These are phyloP conservation scores for Cladorrhinum samala DNA, from an alignment of 495 filamentous ascomycete genomes.

Conservation along the genomic window DNA sequence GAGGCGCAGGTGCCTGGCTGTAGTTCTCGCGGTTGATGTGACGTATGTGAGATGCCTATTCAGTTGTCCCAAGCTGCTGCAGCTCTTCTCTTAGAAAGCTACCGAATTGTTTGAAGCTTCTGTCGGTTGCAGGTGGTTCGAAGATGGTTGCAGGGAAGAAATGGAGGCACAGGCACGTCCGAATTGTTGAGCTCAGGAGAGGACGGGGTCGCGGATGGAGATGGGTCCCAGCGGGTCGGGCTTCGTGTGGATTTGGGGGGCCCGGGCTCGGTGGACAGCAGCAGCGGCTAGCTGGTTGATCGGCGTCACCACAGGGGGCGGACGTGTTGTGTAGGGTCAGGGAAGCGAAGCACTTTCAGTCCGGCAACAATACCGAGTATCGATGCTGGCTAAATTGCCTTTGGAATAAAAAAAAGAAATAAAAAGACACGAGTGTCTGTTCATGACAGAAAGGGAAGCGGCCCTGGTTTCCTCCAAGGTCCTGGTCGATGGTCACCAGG, in stretches of 20 bases:
- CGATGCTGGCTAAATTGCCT: background rate
- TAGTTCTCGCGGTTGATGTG: no score
- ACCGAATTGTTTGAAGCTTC: no score
- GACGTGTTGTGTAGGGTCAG: background rate
- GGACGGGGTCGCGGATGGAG: background rate
- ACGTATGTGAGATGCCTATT: background rate
- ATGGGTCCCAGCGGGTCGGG: background rate
- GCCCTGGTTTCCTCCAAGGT: background rate
- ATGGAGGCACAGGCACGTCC: background rate
- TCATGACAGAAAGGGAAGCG: slow-evolving; percentile 17
- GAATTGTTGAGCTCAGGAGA: slow-evolving; percentile 5
- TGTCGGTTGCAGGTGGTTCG: no score
- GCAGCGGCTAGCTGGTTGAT: background rate
- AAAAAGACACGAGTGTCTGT: no score
- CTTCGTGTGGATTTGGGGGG: background rate
- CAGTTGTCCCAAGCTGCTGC: background rate
- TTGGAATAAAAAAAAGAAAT: slow-evolving; percentile 9
- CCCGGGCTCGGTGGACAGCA: background rate
- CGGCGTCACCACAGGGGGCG: background rate
- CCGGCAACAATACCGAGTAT: background rate
- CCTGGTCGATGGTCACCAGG: background rate
- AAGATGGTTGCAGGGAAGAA: background rate
- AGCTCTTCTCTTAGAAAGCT: background rate
- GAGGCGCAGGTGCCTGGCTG: no score
- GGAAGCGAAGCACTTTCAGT: slow-evolving; percentile 6